A percentile compares a stretch with the other conserved stretches of the same genome.
phyloP scores from a whole-genome alignment of 495 filamentous ascomycete species.

The Penicillium chermesinum region DNA sequence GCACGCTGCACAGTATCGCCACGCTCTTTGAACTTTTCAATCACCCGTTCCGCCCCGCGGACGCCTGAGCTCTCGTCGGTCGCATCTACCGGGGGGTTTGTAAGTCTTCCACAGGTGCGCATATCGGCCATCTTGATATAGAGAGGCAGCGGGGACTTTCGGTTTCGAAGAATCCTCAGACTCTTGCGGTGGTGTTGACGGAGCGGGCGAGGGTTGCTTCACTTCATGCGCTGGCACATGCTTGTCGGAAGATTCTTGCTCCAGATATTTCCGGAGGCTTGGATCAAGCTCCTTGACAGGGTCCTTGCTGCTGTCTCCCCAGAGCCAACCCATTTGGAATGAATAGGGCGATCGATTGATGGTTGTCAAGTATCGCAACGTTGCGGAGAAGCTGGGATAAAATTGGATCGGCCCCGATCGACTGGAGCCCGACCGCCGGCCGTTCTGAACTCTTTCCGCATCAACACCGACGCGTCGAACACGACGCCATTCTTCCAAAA shows the following conservation, averaged over 20 bases:
- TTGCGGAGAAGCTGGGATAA: slow-evolving; percentile 31
- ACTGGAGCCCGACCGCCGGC: slow-evolving; percentile 19
- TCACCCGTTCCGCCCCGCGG: slow-evolving; percentile 63
- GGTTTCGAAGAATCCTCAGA: slow-evolving; percentile 29
- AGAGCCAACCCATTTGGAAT: slow-evolving; percentile 63
- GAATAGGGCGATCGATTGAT: not conserved
- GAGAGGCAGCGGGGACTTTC: slow-evolving; percentile 52
- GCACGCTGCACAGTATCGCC: slow-evolving; percentile 70
- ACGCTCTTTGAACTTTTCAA: slow-evolving; percentile 79
- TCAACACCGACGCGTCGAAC: slow-evolving; percentile 32
- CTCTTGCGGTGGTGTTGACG: slow-evolving; percentile 13
- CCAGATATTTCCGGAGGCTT: slow-evolving; percentile 75
- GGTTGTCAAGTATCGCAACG: slow-evolving; percentile 1
- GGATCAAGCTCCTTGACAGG: slow-evolving; percentile 81
- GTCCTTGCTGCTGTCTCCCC: slow-evolving; percentile 54
- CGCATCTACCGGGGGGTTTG: slow-evolving; percentile 51
- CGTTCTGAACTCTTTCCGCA: slow-evolving; percentile 17
- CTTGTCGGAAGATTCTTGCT: slow-evolving; percentile 74
- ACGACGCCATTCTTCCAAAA: slow-evolving; percentile 33
- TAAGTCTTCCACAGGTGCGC: slow-evolving; percentile 92
- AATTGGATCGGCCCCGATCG: slow-evolving; percentile 25
- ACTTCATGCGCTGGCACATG: slow-evolving; percentile 47
- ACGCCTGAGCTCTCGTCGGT: slow-evolving; percentile 49
- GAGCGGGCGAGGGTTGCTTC: slow-evolving; percentile 17
- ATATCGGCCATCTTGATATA: slow-evolving; percentile 80